Evolutionary conservation across 495 filamentous ascomycete species (phyloP), one percentile per base, ranked within the genome.

Genomic region (Penicillium riverlandense): DNA sequence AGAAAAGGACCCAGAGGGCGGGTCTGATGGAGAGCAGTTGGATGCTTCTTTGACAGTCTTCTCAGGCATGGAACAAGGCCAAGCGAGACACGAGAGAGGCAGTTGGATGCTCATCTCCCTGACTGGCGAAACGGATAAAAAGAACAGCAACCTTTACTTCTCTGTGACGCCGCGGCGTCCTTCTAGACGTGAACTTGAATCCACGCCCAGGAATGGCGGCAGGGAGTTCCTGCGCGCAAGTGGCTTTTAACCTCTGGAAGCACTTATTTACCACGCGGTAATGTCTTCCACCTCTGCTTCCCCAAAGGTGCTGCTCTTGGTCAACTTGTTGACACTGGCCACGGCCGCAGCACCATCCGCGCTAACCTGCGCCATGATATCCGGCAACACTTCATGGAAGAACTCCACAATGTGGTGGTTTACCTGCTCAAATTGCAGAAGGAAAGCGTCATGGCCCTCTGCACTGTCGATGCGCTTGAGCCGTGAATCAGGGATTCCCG

Each of bases 281-380:
- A 98, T 96, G 63, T 98, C 92, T 47, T 90, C 91, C 35, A 96
- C 90, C 68, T 98, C 91, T 2, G 88, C 88, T 67, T 95, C 89
- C 6, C 91, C 90, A 68, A 96, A 94, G 2, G 83, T 90, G 65
- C 88, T 94, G 46, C 70, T 88, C 71, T 91, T 94, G 11, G 74
- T 83, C 29, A 85, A 54, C 49, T 65, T 63, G 37, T 58, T 66
- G 40, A 71, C 63, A 22, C 61, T 69, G 13, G 65, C 61, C 11
- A 58, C 57, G 11, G 49, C 53, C 11, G 56, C 55, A 8, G 49
- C 69, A 11, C 61, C 75, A 8, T 71, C 69, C 14, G 59, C 53
- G 11, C 61, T 76, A 22, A 78, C 69, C 49, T 74, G 74, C 29
- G 70, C 65, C 86, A 96, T 95, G 42, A 97, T 86, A 50, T 95